Evolutionary conservation across 176 grass and related monocot species (phyloP).

Genomic region (Zoysia japonica): DNA sequence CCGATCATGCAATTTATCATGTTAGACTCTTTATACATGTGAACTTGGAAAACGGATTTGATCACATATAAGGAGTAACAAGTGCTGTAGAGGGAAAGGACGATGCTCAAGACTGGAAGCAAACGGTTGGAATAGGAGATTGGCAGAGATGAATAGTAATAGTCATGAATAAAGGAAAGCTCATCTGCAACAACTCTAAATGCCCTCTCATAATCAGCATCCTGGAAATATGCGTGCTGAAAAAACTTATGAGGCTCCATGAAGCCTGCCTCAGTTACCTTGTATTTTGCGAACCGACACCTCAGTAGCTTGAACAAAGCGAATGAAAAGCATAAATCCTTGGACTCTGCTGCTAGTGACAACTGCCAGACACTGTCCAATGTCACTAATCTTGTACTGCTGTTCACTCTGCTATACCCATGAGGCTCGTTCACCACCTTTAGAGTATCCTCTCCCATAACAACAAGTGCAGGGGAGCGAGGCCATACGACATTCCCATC

Average conservation of each 20-base stretch:
- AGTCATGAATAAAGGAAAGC: constrained; percentile 1
- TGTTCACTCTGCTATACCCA: not conserved
- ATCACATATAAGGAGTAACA: not conserved
- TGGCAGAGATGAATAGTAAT: not conserved
- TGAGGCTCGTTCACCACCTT: not conserved
- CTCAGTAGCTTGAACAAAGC: constrained; percentile 19
- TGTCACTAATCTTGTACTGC: not conserved
- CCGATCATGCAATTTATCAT: too few relatives aligned
- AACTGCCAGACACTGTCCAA: constrained; percentile 4
- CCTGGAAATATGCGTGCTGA: not conserved
- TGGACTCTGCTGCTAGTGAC: not conserved
- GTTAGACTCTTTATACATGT: too few relatives aligned
- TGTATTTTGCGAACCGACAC: constrained; percentile 15
- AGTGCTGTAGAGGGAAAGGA: not conserved
- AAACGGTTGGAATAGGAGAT: too few relatives aligned
- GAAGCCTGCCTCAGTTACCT: not conserved
- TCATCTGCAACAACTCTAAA: not conserved
- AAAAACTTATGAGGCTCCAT: not conserved
- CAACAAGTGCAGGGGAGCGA: not conserved
- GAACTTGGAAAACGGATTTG: too few relatives aligned
- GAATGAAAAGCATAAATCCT: not conserved
- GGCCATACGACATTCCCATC: too few relatives aligned
- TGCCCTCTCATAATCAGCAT: not conserved
- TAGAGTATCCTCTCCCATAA: not conserved
- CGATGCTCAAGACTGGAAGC: not conserved